Evolutionary conservation across 164 flowering plant species (phyloP), one percentile per base, ranked within the genome.

Genomic region (Stephania japonica): DNA sequence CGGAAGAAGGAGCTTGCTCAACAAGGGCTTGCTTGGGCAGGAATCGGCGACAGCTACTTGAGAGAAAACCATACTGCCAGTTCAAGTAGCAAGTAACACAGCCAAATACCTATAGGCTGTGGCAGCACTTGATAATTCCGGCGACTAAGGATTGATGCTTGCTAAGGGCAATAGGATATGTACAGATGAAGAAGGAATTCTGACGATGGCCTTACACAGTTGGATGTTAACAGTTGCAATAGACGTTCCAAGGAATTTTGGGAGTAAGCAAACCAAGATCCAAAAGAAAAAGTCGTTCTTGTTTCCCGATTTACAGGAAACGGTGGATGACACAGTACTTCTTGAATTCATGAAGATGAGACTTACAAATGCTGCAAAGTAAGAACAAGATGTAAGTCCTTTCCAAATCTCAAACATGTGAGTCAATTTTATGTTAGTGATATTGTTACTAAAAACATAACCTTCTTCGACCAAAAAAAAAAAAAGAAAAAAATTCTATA

Each of bases 251-350:
- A 88, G 81, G 68, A 88, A 90, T 78, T 85, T 84, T 65, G 94
- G 91, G 68, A 91, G 84, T 7, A 90, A 67, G 86, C 90, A 86
- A 44, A 87, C 73, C 78, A 89, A 79, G 76, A 89, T 85, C 89
- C 88, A 88, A 86, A 84, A 81, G 81, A 88, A 85, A 83, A 79
- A 78, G 85, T 70, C 42, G 90, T 79, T 85, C 75, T 86, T 85
- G 91, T 88, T 89, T 89, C 97, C 97, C 88, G 83, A 81, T 71
- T 82, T 71, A 81, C 89, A 92, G 97, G 97, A 92, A 92, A 92
- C 94, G 49, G 75, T 47, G 53, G 89, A 86, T 89, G 86, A 82
- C 69, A 64, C 87, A 82, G 85, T 76, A 65, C 85, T 82, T 82
- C 68, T 86, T 81, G 92, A 90, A 90, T 80, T 86, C 97, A 91